Percentiles rank a stretch among this genome's conserved stretches.
Evolutionary conservation across 163 green algal genomes (phyloP).

Genomic region (Dunaliella salina): DNA sequence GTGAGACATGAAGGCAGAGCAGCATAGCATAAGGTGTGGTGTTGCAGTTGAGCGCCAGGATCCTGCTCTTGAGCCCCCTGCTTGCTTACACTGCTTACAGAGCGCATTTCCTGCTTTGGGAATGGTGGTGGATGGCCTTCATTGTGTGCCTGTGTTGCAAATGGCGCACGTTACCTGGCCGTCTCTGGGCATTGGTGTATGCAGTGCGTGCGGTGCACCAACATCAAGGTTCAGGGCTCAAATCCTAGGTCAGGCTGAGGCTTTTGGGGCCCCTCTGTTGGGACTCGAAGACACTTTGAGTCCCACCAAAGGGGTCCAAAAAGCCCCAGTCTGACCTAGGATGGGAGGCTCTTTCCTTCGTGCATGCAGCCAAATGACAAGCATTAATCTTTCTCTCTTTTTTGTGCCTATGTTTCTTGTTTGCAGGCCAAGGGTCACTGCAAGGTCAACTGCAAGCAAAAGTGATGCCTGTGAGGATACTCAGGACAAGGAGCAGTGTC

Average conservation of each 20-base stretch:
- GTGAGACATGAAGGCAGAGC: not conserved
- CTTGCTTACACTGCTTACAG: too few relatives aligned
- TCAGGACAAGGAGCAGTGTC: slow-evolving; percentile 35
- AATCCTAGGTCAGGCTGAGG: not conserved
- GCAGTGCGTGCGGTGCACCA: too few relatives aligned
- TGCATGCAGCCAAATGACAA: not conserved
- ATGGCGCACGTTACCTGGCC: too few relatives aligned
- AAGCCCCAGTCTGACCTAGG: not conserved
- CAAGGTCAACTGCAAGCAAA: not conserved
- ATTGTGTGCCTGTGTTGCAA: too few relatives aligned
- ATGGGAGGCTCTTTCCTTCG: not conserved
- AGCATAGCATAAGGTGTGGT: too few relatives aligned
- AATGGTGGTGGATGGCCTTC: too few relatives aligned
- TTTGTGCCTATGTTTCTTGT: slow-evolving; percentile 14
- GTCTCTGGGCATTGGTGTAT: too few relatives aligned
- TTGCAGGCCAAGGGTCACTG: slow-evolving; percentile 6
- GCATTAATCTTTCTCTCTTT: not conserved
- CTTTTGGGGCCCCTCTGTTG: too few relatives aligned
- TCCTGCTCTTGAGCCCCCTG: too few relatives aligned
- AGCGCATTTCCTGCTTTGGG: not conserved
- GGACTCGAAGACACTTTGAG: too few relatives aligned
- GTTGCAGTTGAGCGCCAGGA: too few relatives aligned
- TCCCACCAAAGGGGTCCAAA: too few relatives aligned
- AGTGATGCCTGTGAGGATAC: slow-evolving; percentile 31
- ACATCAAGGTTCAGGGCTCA: slow-evolving; percentile 1